Base-by-base conservation (phyloP, 441 rosid genomes). In the Arabidopsis lyrata region DNA sequence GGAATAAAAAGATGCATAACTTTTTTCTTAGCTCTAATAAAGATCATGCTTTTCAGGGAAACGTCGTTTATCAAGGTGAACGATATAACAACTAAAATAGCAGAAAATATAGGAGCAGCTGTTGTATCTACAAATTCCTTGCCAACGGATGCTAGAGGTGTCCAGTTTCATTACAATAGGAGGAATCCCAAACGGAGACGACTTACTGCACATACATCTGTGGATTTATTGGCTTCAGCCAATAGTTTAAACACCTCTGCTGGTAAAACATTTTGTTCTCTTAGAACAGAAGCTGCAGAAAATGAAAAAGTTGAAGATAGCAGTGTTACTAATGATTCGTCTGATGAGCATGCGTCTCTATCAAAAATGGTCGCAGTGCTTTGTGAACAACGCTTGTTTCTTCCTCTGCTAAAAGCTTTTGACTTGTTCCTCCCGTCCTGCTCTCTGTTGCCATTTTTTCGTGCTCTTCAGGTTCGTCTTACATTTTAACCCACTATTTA, bases 351-450 rank as follows among this genome's bases (percentile, higher is more conserved):
- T 52, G 82, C 78, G 20, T 85, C 95, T 70, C 87, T 96, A 73
- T 84, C 92, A 58, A 87, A 89, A 82, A 90, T 96, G 99, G 96
- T 96, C 74, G 98, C 98, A 15, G 91, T 88, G 74, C 95, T 96
- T 80, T 93, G 97, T 86, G 98, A 92, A 79, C 97, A 96, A 76
- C 88, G 67, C 58, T 86, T 90, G 83, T 96, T 96, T 83, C 84
- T 92, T 77, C 98, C 99, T 75, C 80, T 96, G 83, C 86, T 96
- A 70, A 91, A 92, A 81, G 97, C 99, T 77, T 96, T 96, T 84
- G 99, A 96, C 71, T 83, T 96, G 92, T 96, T 96, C 84, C 97
- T 96, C 78, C 98, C 99, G 74, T 91, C 97, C 13, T 93, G 97
- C 81, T 88, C 97, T 70, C 82, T 96, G 48, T 77, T 96, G 73